Conservation (phyloP, 1,139 yeast genomes). For the Candida gigantensis region DNA sequence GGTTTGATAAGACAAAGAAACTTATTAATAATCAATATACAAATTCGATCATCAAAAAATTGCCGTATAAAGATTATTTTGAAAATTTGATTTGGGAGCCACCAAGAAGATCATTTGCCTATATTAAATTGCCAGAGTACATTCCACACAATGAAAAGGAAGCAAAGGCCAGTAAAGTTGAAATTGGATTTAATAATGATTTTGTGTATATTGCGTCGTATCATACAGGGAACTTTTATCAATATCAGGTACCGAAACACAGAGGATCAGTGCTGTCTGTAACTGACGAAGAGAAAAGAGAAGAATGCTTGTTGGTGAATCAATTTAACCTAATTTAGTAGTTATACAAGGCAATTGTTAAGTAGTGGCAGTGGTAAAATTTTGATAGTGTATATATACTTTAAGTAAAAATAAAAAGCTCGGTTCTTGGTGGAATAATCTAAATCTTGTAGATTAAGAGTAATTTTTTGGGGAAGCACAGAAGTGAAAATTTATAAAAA, state of each 20-base stretch:
- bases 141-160: conserved; percentile 19
- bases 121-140: conserved; percentile 39
- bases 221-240: conserved; percentile 41
- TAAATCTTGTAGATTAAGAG: too few relatives aligned
- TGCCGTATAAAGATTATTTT: conserved; percentile 45
- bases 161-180: conserved; percentile 24
- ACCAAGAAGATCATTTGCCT: conserved; percentile 47
- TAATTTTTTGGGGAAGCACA: too few relatives aligned
- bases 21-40: conserved; percentile 40
- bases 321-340: conserved; percentile 17
- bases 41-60: conserved; percentile 37
- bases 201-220: conserved; percentile 42
- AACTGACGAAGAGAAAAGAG: conserved; percentile 25
- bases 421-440: too few relatives aligned
- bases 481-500: too few relatives aligned
- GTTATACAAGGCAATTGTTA: too few relatives aligned
- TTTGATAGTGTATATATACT: too few relatives aligned
- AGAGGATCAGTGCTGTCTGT: conserved; percentile 7
- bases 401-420: too few relatives aligned
- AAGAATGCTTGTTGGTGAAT: conserved; percentile 32
- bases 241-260: conserved; percentile 35
- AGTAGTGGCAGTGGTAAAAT: too few relatives aligned
- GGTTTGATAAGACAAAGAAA: conserved; percentile 21
- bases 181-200: conserved; percentile 39
- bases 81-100: conserved; percentile 49